Conservation (phyloP, 805 yeast species). For the Wickerhamomyces xylosicus region DNA sequence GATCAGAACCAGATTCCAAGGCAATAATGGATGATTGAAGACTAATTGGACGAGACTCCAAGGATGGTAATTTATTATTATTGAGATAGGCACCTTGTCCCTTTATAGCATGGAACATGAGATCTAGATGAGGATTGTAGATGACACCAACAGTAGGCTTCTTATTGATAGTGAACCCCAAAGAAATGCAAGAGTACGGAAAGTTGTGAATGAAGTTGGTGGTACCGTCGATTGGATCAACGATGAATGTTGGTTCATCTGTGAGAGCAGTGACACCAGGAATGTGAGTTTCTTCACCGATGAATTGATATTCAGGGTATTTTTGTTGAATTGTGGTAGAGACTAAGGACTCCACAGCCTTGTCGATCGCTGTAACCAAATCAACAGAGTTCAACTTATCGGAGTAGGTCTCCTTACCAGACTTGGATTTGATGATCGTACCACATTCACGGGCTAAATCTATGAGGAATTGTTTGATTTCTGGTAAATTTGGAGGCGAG, state of each 20-base stretch:
- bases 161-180: conserved; percentile 41
- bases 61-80: conserved; percentile 25
- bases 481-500: conserved; percentile 11
- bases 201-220: conserved; percentile 54
- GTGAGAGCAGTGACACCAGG: conserved; percentile 37
- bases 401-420: conserved; percentile 39
- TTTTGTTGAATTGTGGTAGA: conserved; percentile 24
- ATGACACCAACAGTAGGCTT: conserved; percentile 53
- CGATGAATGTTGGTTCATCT: conserved; percentile 49
- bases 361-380: conserved; percentile 51
- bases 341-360: conserved; percentile 36
- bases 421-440: conserved; percentile 33
- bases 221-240: conserved; percentile 60
- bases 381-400: conserved; percentile 54
- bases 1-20: conserved; percentile 52
- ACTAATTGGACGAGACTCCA: conserved; percentile 25
- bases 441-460: conserved; percentile 37
- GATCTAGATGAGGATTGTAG: conserved; percentile 48
- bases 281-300: conserved; percentile 52
- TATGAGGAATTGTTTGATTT: conserved; percentile 27
- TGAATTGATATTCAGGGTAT: conserved; percentile 41
- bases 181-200: conserved; percentile 52
- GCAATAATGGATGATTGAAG: conserved; percentile 46
- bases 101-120: conserved; percentile 41
- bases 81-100: conserved; percentile 48